These are phyloP conservation scores for Quercus variabilis DNA, from an alignment of 306 rosid species.

Conservation along the genomic window DNA sequence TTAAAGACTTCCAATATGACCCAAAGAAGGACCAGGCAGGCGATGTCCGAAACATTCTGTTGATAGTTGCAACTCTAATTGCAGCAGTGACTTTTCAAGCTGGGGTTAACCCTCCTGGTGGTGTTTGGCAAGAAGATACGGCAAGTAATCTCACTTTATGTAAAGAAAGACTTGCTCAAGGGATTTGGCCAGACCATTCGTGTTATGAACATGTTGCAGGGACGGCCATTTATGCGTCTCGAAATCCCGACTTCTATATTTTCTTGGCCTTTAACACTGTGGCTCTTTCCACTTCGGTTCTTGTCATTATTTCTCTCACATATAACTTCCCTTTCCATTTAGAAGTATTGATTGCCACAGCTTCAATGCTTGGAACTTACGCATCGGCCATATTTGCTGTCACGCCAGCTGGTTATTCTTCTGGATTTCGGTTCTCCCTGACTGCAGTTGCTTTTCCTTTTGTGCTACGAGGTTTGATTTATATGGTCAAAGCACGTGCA, in stretches of 20 bases:
- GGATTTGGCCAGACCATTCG: no score
- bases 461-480: background rate
- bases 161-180: accelerated
- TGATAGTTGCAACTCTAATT: slow-evolving; percentile 27
- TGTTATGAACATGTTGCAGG: background rate
- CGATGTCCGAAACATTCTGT: slow-evolving; percentile 20
- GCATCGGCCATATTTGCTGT: slow-evolving; percentile 28
- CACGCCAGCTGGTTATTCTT: background rate
- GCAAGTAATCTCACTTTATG: accelerated
- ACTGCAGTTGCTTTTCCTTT: slow-evolving; percentile 14
- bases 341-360: slow-evolving; percentile 9
- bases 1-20: slow-evolving; percentile 18
- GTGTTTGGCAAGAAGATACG: slow-evolving; percentile 34
- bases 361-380: slow-evolving; percentile 29
- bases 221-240: slow-evolving; percentile 15
- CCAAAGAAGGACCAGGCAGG: background rate
- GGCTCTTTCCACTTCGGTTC: slow-evolving; percentile 27
- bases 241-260: background rate
- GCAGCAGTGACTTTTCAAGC: slow-evolving; percentile 40
- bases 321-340: slow-evolving; percentile 25
- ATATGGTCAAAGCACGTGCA: no score
- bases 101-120: slow-evolving; percentile 41
- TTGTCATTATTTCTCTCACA: slow-evolving; percentile 22
- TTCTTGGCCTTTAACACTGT: slow-evolving; percentile 27
- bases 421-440: slow-evolving; percentile 17